Percentiles rank a stretch among this genome's conserved stretches.
Evolutionary conservation across 2,329 filamentous ascomycete species (phyloP).

Genomic region (Penicillium digitatum): DNA sequence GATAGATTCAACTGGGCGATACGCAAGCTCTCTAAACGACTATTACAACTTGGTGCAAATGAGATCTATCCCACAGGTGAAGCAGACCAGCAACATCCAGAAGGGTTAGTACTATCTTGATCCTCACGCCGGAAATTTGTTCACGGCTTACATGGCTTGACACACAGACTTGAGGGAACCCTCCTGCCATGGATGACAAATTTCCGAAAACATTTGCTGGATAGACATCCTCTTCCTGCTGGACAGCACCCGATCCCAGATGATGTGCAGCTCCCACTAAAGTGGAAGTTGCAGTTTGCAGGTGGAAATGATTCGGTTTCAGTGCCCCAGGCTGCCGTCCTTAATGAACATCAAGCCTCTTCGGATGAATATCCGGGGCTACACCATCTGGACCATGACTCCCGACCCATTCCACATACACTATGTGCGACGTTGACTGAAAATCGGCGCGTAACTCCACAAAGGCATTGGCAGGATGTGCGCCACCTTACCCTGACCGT

Average conservation of each 20-base stretch:
- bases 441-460: conserved; percentile 73
- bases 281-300: conserved; percentile 54
- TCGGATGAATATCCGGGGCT: conserved; percentile 21
- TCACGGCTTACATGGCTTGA: background rate
- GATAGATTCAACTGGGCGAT: conserved; percentile 86
- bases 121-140: background rate
- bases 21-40: conserved; percentile 77
- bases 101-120: conserved; percentile 61
- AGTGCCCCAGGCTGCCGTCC: background rate
- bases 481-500: conserved; percentile 65
- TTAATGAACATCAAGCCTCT: conserved; percentile 2
- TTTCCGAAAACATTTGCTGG: conserved; percentile 63
- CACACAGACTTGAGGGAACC: conserved; percentile 67
- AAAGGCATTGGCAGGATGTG: conserved; percentile 88
- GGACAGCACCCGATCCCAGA: conserved; percentile 67
- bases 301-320: background rate
- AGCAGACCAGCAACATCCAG: conserved; percentile 87
- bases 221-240: conserved; percentile 65
- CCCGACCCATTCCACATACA: conserved; percentile 57
- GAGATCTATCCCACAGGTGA: conserved; percentile 76
- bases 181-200: conserved; percentile 73
- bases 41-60: conserved; percentile 76
- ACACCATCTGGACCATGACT: conserved; percentile 37
- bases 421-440: conserved; percentile 55
- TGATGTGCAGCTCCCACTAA: conserved; percentile 69